Evolutionary conservation across 139 green algal genomes (phyloP), one percentile per base, ranked within the genome.

Genomic region (Coelastrella sp.): DNA sequence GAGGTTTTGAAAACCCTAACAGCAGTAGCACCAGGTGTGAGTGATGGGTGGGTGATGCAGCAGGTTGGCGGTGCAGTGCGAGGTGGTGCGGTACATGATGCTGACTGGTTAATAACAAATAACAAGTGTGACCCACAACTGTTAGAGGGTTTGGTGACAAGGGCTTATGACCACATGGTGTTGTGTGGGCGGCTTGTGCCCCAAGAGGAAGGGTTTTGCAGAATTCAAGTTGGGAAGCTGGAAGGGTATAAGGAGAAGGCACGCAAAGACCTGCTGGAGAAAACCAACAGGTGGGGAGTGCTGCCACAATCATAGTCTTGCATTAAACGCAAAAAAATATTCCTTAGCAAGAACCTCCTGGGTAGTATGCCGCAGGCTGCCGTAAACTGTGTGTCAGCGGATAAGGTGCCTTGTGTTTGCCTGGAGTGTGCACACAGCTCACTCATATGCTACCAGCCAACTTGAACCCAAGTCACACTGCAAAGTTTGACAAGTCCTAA

Each of bases 121-220:
- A 57, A 76, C 49, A 82, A 24, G 6, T 17, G 61, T 27, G 25
- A 57, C 57, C 24, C 15, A 20, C 20, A 57, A 56, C 61, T 59
- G 75, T 22, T 90, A 49, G 82, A 10, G 58, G 82, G 87, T 14
- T 27, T 93, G 75, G 84, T 92, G 7, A 65, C 68, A 7, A 72
- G 59, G 70, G 82, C 91, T 72, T 92, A 92, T 20, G 27, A 49
- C n/a, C 60, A 24, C 27, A 72, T 93, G 88, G 84, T 90, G 70
- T 73, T 58, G 19, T 20, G 11, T 65, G 91, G 91, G 35, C 68
- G 84, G 27, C 59, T 93, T 85, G 78, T 93, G 57, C 70, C 78
- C 4, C 82, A 85, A 49, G 91, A 93, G 84, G 57, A 91, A 63
- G 91, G 88, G 57, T 92, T 92, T 66, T 92, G 87, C 68, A 66